phyloP scores from a whole-genome alignment of 2,329 filamentous ascomycete species.

The Beauveria asiatica region DNA sequence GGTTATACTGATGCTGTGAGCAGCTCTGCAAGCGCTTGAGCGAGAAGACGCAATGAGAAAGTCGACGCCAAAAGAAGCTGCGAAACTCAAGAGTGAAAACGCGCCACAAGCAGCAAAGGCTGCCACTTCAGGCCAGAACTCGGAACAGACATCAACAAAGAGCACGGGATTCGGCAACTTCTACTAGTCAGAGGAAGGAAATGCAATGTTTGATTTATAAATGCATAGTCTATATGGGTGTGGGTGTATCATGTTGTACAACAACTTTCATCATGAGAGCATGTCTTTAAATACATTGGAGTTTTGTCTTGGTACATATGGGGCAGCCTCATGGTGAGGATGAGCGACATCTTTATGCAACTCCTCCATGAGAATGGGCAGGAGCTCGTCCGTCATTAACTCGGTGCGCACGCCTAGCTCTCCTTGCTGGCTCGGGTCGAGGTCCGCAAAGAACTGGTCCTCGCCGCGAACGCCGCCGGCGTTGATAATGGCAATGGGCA shows the following conservation, averaged over 20 bases:
- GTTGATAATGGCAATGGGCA: constrained; percentile 83
- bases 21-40: constrained; percentile 60
- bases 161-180: constrained; percentile 34
- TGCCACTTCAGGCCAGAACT: constrained; percentile 16
- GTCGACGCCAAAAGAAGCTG: constrained; percentile 19
- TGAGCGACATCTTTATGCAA: constrained; percentile 28
- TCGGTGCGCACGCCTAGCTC: constrained; percentile 48
- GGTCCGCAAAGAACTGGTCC: constrained; percentile 56
- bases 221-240: constrained; percentile 11
- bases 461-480: constrained; percentile 77
- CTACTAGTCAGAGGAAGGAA: constrained; percentile 30
- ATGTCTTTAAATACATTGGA: constrained; percentile 47
- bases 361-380: constrained; percentile 48
- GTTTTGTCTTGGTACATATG: constrained; percentile 15
- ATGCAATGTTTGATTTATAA: constrained; percentile 5
- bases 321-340: neutral
- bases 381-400: constrained; percentile 46
- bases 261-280: constrained; percentile 44
- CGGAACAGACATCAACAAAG: constrained; percentile 17
- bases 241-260: constrained; percentile 12
- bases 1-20: constrained; percentile 11
- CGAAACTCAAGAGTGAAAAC: constrained; percentile 11
- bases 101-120: constrained; percentile 13
- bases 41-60: constrained; percentile 45
- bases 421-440: constrained; percentile 44